Base-by-base conservation (phyloP, 306 rosid genomes). In the Geum urbanum region DNA sequence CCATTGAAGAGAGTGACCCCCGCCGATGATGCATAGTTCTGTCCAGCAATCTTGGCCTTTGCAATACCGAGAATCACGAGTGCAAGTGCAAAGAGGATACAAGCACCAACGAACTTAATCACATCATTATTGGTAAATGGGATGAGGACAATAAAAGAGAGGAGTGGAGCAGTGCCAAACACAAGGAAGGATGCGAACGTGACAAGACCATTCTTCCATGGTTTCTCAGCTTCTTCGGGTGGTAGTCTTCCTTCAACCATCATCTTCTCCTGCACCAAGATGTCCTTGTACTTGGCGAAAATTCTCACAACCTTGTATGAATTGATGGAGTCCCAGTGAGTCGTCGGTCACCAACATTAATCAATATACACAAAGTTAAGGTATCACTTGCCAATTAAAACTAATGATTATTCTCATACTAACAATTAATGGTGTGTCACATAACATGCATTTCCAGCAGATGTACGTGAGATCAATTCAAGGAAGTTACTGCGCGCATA, bases 221-320 rank as follows among this genome's bases (percentile, higher is more conserved):
- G 88, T 77, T 81, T 77, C 45, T 74, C 88, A 72, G 83, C 86
- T 59, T 79, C 53, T 2, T 81, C 81, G 3, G 85, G 75, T 4
- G 78, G 82, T 47, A 75, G 68, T 73, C 63, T 73, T 77, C 86
- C 88, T 54, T 78, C 66, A 44, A 84, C 81, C 35, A 48, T 73
- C 89, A 87, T 82, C 71, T 79, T 85, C 52, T 86, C 87, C 47
- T 79, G 86, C 74, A 87, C 88, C 69, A 82, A 10, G n/a, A 84
- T 77, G 84, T 74, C 79, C 27, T 67, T 79, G 84, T 86, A 84
- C 63, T 86, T 84, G 50, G 86, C 79, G 27, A 90, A 85, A 79
- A 82, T 79, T 66, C 74, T 70, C 86, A 87, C 95, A 70, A 83
- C 86, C 90, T 87, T 15, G 20, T 47, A 57, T 16, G 15, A 8